Base-by-base conservation (phyloP, 2,329 filamentous ascomycete species). In the Fusarium stilboides region DNA sequence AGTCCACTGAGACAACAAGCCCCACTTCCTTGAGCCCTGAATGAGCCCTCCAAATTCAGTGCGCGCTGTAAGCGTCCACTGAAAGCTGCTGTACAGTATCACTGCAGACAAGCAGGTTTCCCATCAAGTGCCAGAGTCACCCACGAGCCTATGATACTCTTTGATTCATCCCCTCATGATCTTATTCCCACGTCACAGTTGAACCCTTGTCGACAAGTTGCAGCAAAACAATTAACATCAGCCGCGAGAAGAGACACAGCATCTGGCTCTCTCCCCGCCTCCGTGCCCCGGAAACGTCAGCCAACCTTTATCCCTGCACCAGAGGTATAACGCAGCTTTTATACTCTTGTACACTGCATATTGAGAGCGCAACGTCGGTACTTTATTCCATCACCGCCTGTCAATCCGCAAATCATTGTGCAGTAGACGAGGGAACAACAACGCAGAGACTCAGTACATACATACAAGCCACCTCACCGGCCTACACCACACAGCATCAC, bases 1-100 rank as follows among this genome's bases (percentile, higher is more conserved):
- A 40, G 26, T 28, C 58, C 58, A 44, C 57, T 39, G 43, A 22
- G 31, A 34, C 26, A 39, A 13, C 10, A 33, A 49, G 46, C 51
- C 66, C 65, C 65, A 69, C 66, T 51, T 62, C 20, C 57, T 43
- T 40, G 51, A 69, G 56, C 61, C 33, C 31, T 66, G 62, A 53
- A 47, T 43, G 22, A 47, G 33, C 36, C 50, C 54, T 65, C 54
- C 46, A 10, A 39, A 54, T 37, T 15, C 52, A 63, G 43, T 44
- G 46, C 26, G 28, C 34, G 47, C 51, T 69, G 66, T 62, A 31
- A 69, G 43, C 45, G 45, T 39, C 57, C 62, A 65, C 55, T 69
- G 55, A 40, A 69, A 40, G 51, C 37, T 59, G 37, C 45, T 55
- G 43, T 66, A 36, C 19, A 37, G 55, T 56, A 36, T 65, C 51